A percentile compares a stretch with the other conserved stretches of the same genome.
These are phyloP conservation scores for Marchantia paleacea DNA, from an alignment of 225 moss, liverwort and hornwort genomes.

Conservation along the genomic window DNA sequence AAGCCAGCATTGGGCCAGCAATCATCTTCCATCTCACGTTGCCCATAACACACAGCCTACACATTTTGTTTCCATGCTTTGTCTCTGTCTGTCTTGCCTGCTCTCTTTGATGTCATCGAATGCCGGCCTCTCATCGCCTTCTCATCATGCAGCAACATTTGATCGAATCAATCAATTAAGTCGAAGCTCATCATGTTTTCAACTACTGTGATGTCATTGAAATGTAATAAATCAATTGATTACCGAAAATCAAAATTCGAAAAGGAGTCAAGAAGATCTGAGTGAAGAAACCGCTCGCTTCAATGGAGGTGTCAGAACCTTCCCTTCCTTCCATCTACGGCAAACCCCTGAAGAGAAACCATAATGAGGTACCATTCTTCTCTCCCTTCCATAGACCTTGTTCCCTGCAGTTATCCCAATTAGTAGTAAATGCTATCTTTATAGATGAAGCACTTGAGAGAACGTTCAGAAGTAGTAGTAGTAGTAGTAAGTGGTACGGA, in stretches of 20 bases:
- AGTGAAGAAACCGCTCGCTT: neutral
- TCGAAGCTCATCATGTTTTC: neutral
- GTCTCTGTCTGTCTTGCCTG: neutral
- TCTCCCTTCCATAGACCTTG: neutral
- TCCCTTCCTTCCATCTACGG: neutral
- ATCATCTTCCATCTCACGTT: neutral
- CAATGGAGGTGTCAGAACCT: conserved; percentile 1
- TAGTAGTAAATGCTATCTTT: neutral
- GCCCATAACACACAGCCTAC: neutral
- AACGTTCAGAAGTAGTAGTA: neutral
- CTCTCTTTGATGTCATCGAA: neutral
- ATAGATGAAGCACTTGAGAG: neutral
- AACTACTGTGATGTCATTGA: conserved; percentile 4
- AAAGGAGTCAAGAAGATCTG: neutral
- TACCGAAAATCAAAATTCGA: neutral
- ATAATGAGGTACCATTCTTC: conserved; percentile 1
- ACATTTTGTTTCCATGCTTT: neutral
- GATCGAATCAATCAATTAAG: conserved; percentile 7
- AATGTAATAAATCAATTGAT: neutral
- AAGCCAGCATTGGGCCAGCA: neutral
- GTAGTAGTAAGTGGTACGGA: conserved; percentile 6
- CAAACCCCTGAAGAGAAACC: neutral
- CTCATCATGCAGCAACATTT: neutral
- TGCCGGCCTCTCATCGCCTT: neutral
- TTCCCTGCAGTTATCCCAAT: neutral